Base-by-base conservation (phyloP, 192 early-diverging fungal species). In the Entophlyctis luteolus region DNA sequence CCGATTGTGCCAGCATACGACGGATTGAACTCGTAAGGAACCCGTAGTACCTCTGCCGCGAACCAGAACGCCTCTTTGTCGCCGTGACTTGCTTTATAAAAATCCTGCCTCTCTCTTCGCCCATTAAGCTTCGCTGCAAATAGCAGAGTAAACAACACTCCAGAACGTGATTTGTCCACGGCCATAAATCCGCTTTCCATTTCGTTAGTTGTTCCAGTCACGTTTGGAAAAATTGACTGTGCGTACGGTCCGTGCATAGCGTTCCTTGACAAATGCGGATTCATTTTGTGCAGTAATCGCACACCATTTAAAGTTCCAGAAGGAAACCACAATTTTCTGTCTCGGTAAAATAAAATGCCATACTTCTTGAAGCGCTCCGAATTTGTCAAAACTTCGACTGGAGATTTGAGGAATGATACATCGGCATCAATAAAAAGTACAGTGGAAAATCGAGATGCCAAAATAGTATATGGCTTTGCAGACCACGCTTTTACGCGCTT, bases 371-470 rank as follows among this genome's bases (percentile, higher is more conserved):
- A 74, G 46, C 78, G 65, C 45, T 1, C 4, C 20, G 25, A 23
- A 1, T 49, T 5, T 62, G 86, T 85, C 14, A 88, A 27, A 6
- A 55, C 49, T 25, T 66, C 79, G 45, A n/a, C 16, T 0, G 88
- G 88, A 57, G 73, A 67, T 62, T 83, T 71, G 53, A 90, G 58
- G 54, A 88, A 86, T 25, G 84, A 71, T 0, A 80, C 86, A 62
- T 90, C 88, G 4, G 88, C 83, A 65, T 90, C 88, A 57, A 89
- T 76, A 50, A 89, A 75, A 37, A 90, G 80, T 12, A 84, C 79
- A 28, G 88, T 77, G n/a, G 63, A 62, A 77, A 87, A 90, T 28
- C 62, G 72, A 4, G 77, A 77, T 0, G 79, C 80, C 32, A 90
- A 48, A 29, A 89, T 74, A 0, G 86, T 83, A 83, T 79, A 89